Base-by-base conservation (phyloP, 78 protist genomes). In the Fonticula alba region DNA sequence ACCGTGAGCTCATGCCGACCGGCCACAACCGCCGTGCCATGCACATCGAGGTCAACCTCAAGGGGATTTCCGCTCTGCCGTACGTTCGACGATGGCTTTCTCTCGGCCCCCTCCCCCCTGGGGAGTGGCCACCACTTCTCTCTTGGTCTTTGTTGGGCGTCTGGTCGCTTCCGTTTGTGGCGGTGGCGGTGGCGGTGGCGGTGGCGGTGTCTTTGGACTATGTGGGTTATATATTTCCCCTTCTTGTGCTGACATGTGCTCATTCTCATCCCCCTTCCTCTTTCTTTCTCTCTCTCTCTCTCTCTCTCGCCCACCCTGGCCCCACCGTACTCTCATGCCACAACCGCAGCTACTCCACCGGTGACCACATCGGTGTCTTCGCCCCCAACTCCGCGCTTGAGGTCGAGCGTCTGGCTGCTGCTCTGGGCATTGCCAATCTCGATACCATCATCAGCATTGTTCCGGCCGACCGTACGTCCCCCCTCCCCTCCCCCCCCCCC, bases 301-400 rank as follows among this genome's bases (percentile, higher is more conserved):
- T 2, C 26, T 33, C 35, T 24, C 19, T 27, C 31, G n/a, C 47
- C 35, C 15, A 32, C 50, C 9, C n/a, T 13, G 13, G 29, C 24
- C 50, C 24, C n/a, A 38, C 49, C 29, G 26, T 29, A 4, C 24
- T 36, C 37, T 15, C 7, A 15, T 15, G 17, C 4, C 2, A 3
- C 0, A 29, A n/a, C 20, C 24, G 71, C 33, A 49, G 50, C 27
- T 86, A 86, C 67, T 3, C 31, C 15, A 56, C 78, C 14, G 93
- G 88, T 27, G 93, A 82, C 69, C 86, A 82, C 68, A 66, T 82
- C 24, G 93, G 79, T 15, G 68, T 86, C 19, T 76, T 22, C 40
- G 76, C 86, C 35, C 32, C 64, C 32, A 86, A 86, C 81, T 65
- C 71, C 41, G 14, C 27, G 6, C 68, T 11, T 29, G 38, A 72